Conservation (phyloP, 768 basidiomycete species). For the Leccinum olivaceopallidum region DNA sequence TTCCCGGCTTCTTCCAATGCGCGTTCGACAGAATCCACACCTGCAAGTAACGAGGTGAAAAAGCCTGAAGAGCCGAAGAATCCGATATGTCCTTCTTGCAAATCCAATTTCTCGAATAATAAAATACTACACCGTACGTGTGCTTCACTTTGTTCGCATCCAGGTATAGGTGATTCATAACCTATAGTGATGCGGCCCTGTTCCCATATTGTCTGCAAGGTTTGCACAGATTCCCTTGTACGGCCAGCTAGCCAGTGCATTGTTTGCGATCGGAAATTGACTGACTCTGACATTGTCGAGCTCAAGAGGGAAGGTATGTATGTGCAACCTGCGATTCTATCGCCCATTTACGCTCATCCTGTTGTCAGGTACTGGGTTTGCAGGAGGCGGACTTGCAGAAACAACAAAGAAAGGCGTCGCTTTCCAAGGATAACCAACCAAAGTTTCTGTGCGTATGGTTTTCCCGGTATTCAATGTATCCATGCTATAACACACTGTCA, state of each 20-base stretch:
- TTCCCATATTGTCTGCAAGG: constrained; percentile 89
- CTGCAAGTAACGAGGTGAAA: constrained; percentile 38
- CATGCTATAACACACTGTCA: neutral
- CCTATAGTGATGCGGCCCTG: constrained; percentile 77
- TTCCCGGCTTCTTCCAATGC: constrained; percentile 42
- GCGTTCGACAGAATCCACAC: constrained; percentile 39
- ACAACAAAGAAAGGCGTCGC: constrained; percentile 76
- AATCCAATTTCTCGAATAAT: constrained; percentile 80
- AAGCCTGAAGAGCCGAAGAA: constrained; percentile 54
- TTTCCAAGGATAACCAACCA: constrained; percentile 69
- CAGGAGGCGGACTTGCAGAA: constrained; percentile 94
- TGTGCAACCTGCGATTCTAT: neutral
- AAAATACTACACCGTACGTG: constrained; percentile 65
- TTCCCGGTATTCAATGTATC: neutral
- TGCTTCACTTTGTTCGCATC: neutral
- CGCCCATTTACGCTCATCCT: neutral
- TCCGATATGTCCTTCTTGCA: constrained; percentile 87
- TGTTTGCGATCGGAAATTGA: constrained; percentile 72
- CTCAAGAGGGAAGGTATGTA: constrained; percentile 83
- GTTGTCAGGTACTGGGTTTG: constrained; percentile 81
- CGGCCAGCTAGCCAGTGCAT: constrained; percentile 79
- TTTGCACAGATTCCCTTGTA: constrained; percentile 87
- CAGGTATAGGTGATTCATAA: constrained; percentile 1
- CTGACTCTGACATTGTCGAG: constrained; percentile 75
- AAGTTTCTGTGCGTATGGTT: constrained; percentile 4